Evolutionary conservation across 2,329 filamentous ascomycete species (phyloP).

Genomic region (Tolypocladium tropicale): DNA sequence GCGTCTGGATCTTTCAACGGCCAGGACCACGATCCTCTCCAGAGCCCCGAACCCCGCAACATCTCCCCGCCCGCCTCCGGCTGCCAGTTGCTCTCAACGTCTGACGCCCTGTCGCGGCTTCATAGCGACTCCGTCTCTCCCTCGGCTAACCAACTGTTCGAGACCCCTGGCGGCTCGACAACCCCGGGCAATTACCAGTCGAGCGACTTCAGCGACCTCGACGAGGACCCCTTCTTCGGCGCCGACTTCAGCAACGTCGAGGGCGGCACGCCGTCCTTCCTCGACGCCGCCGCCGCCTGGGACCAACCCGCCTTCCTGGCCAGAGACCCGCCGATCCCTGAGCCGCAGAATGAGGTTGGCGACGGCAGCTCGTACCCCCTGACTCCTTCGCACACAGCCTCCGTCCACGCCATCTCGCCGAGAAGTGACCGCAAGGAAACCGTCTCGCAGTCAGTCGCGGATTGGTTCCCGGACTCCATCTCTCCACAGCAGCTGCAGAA

Average conservation of each 20-base stretch:
- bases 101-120: conserved; percentile 28
- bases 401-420: conserved; percentile 34
- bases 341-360: conserved; percentile 5
- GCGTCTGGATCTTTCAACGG: conserved; percentile 29
- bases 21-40: conserved; percentile 20
- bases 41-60: conserved; percentile 21
- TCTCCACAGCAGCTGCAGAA: conserved; percentile 32
- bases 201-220: conserved; percentile 37
- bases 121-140: conserved; percentile 20
- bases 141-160: conserved; percentile 17
- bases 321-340: background rate
- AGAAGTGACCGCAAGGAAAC: conserved; percentile 20
- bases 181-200: conserved; percentile 37
- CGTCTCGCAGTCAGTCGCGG: conserved; percentile 10
- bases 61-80: conserved; percentile 13
- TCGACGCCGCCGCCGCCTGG: conserved; percentile 23
- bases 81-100: conserved; percentile 15
- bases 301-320: conserved; percentile 9
- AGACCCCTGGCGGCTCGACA: conserved; percentile 40
- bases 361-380: conserved; percentile 29
- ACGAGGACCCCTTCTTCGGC: conserved; percentile 41
- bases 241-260: conserved; percentile 34
- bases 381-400: conserved; percentile 42
- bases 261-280: conserved; percentile 32
- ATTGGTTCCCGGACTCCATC: conserved; percentile 22